phyloP scores from a whole-genome alignment of 2,329 filamentous ascomycete genomes.

The Penicillium capsulatum region DNA sequence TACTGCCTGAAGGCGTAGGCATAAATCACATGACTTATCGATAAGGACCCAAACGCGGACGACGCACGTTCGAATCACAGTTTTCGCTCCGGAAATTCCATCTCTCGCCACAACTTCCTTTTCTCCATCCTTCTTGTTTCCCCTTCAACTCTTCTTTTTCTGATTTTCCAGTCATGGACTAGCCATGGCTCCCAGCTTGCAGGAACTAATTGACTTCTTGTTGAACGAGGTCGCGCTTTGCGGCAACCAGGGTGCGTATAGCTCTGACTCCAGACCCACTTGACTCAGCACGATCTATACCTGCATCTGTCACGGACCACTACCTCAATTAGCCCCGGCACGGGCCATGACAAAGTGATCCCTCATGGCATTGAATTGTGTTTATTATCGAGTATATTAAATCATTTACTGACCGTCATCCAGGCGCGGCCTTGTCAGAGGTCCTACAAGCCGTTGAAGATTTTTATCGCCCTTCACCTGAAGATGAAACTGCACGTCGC shows the following conservation, averaged over 20 bases:
- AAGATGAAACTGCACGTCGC: conserved; percentile 17
- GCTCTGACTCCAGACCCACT: conserved; percentile 20
- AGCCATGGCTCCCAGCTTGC: conserved; percentile 50
- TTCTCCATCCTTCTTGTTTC: background rate
- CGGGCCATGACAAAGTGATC: too few relatives aligned
- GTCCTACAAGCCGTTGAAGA: conserved; percentile 33
- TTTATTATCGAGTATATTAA: too few relatives aligned
- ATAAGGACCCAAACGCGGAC: conserved; percentile 6
- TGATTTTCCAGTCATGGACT: conserved; percentile 6
- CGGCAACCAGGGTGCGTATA: conserved; percentile 54
- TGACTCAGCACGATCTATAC: conserved; percentile 11
- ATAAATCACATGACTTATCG: conserved; percentile 9
- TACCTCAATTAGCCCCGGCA: too few relatives aligned
- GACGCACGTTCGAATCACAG: conserved; percentile 33
- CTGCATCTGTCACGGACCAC: background rate
- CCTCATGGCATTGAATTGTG: too few relatives aligned
- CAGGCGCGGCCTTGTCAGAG: conserved; percentile 36
- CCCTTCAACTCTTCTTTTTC: conserved; percentile 2
- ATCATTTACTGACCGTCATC: conserved; percentile 17
- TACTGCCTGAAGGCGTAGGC: too few relatives aligned
- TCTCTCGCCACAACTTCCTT: conserved; percentile 6
- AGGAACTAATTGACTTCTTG: conserved; percentile 55
- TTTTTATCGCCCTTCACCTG: conserved; percentile 32
- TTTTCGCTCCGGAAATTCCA: conserved; percentile 18
- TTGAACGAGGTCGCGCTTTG: conserved; percentile 57